These are phyloP conservation scores for Collybiopsis luxurians DNA, from an alignment of 768 basidiomycete species.

Conservation along the genomic window DNA sequence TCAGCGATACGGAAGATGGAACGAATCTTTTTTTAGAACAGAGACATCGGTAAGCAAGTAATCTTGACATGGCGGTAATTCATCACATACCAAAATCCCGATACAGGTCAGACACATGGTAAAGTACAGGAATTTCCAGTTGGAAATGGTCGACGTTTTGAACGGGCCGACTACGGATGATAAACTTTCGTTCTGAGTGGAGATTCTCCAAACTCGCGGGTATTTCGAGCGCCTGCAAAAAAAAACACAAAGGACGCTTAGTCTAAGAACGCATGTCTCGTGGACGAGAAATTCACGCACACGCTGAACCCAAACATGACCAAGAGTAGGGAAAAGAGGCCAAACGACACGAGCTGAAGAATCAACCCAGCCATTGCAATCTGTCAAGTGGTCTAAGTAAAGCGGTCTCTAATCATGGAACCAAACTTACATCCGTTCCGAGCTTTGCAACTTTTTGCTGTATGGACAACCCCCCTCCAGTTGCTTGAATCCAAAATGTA, in stretches of 20 bases:
- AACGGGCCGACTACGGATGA: slow-evolving; percentile 25
- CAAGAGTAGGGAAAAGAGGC: slow-evolving; percentile 33
- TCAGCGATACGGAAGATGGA: slow-evolving; percentile 50
- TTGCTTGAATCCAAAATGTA: slow-evolving; percentile 51
- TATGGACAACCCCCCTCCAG: slow-evolving; percentile 32
- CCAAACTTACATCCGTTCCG: slow-evolving; percentile 24
- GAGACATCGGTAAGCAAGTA: neutral
- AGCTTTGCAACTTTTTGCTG: slow-evolving; percentile 12
- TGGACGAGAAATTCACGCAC: slow-evolving; percentile 5
- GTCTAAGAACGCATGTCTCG: no score
- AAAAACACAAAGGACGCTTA: no score
- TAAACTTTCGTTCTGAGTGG: slow-evolving; percentile 21
- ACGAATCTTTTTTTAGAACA: slow-evolving; percentile 34
- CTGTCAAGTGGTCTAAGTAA: slow-evolving; percentile 14
- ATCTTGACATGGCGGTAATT: slow-evolving; percentile 1
- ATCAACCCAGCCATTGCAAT: slow-evolving; percentile 39
- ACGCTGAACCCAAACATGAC: slow-evolving; percentile 35
- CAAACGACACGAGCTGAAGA: slow-evolving; percentile 41
- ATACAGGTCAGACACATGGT: slow-evolving; percentile 39
- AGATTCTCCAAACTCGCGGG: neutral
- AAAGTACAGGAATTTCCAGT: slow-evolving; percentile 44
- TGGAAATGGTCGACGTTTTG: slow-evolving; percentile 18
- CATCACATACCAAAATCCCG: slow-evolving; percentile 42
- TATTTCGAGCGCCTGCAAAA: neutral
- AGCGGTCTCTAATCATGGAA: neutral